phyloP scores from a whole-genome alignment of 768 basidiomycete genomes.

The Russula sp. region DNA sequence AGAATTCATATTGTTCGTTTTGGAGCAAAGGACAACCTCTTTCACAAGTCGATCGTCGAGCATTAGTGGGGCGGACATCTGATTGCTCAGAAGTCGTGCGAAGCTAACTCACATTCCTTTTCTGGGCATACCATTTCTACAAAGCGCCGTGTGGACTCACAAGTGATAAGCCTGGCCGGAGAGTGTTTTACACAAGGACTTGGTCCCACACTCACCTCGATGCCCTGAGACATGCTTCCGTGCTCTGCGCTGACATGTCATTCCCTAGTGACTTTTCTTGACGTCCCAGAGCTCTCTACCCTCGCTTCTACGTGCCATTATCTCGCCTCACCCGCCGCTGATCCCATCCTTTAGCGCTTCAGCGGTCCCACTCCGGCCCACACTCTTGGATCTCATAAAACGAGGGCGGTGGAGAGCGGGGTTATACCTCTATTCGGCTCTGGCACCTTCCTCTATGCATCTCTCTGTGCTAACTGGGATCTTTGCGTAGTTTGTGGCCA shows the following conservation, averaged over 20 bases:
- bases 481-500: constrained; percentile 49
- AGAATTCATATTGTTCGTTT: neutral
- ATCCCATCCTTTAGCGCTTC: constrained; percentile 65
- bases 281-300: constrained; percentile 59
- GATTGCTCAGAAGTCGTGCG: constrained; percentile 4
- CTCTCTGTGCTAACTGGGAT: neutral
- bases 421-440: constrained; percentile 53
- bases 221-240: constrained; percentile 9
- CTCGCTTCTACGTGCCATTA: constrained; percentile 42
- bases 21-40: neutral
- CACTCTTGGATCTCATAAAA: constrained; percentile 57
- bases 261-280: constrained; percentile 57
- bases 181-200: too few species aligned
- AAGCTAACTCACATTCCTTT: constrained; percentile 1
- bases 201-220: neutral
- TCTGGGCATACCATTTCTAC: neutral
- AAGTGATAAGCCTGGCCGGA: too few species aligned
- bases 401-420: constrained; percentile 63
- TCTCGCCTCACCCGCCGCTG: constrained; percentile 45
- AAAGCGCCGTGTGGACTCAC: too few species aligned
- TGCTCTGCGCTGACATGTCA: constrained; percentile 1
- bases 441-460: constrained; percentile 30
- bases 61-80: neutral
- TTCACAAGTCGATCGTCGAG: constrained; percentile 1
- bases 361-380: constrained; percentile 51